Evolutionary conservation across 2,329 filamentous ascomycete species (phyloP).

Genomic region (Fusarium scirpi): DNA sequence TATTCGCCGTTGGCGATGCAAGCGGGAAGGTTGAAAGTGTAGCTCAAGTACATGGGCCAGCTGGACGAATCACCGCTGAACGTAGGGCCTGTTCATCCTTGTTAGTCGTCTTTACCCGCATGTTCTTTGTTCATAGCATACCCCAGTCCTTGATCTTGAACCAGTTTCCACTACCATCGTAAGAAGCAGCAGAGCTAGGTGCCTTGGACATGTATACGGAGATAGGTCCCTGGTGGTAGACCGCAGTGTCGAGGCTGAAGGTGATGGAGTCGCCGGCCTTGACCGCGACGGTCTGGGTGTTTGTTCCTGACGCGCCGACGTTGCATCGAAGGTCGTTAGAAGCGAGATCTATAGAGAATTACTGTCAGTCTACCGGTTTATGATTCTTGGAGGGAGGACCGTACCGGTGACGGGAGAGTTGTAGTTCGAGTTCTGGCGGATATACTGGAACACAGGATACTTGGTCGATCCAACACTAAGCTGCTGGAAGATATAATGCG

Average conservation of each 20-base stretch:
- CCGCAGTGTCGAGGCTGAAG: slow-evolving; percentile 9
- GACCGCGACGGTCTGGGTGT: slow-evolving; percentile 1
- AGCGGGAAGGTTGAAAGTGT: slow-evolving; percentile 4
- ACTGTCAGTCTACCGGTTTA: fast-evolving
- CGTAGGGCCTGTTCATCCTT: fast-evolving
- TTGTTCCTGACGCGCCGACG: slow-evolving; percentile 1
- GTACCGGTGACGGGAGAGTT: slow-evolving; percentile 21
- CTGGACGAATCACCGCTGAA: not conserved
- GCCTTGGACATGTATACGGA: slow-evolving; percentile 19
- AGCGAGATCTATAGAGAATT: fast-evolving
- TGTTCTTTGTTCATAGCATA: not conserved
- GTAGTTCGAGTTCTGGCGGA: slow-evolving; percentile 19
- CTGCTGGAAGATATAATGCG: slow-evolving; percentile 20
- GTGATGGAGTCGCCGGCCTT: slow-evolving; percentile 21
- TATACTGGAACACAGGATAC: slow-evolving; percentile 10
- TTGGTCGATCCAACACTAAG: slow-evolving; percentile 11
- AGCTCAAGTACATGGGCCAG: slow-evolving; percentile 2
- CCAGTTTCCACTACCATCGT: slow-evolving; percentile 8
- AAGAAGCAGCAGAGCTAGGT: not conserved
- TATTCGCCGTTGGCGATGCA: slow-evolving; percentile 16
- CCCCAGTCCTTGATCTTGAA: slow-evolving; percentile 23
- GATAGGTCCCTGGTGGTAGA: slow-evolving; percentile 18
- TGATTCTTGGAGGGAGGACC: fast-evolving
- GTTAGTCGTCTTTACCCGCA: not conserved
- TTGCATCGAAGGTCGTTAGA: slow-evolving; percentile 18